Base-by-base conservation (phyloP, 2,329 filamentous ascomycete genomes). In the Fusarium bulbicola region DNA sequence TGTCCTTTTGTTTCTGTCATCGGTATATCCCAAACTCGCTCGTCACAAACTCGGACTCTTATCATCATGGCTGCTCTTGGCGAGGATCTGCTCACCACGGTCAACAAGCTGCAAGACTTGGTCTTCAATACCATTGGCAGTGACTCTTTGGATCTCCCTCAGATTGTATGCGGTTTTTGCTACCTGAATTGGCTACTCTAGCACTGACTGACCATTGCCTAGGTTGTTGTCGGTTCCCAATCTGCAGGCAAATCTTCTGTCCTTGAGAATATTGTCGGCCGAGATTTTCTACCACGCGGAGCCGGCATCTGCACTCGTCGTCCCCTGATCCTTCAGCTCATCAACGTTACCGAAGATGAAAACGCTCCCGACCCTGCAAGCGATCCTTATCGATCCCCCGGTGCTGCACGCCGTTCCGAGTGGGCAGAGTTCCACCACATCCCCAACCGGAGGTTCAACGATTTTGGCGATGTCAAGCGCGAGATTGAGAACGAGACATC, bases 121-220 rank as follows among this genome's bases (percentile, higher is more conserved):
- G 96, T 99, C 80, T 99, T 99, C 88, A 99, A 99, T 86, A 99
- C 96, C 77, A 99, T 99, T 83, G 96, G 96, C 84, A 98, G 95
- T 86, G 96, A 99, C 84, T 98, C 95, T 59, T 89, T 99, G 70
- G 96, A 99, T 84, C 87, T 99, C 65, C 96, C 96, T 66, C 96
- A 99, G 86, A 99, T 99, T 88, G 96, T 98, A 91, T 81, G 91
- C 86, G 73, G 46, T 49, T 59, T 50, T 54, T 58, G 32, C 50
- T 62, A 42, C 52, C 43, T 59, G 70, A 63, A 75, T 71, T 68
- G 63, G 34, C 68, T 62, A 30, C 40, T 40, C 21, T 56, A 32
- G 37, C 63, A 61, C 53, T 57, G 59, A 61, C 76, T 78, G 49
- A 78, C 53, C 63, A 53, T 47, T 45, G 43, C 69, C 59, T 81